phyloP scores from a whole-genome alignment of 768 basidiomycete species.

The Scleroderma bovista region DNA sequence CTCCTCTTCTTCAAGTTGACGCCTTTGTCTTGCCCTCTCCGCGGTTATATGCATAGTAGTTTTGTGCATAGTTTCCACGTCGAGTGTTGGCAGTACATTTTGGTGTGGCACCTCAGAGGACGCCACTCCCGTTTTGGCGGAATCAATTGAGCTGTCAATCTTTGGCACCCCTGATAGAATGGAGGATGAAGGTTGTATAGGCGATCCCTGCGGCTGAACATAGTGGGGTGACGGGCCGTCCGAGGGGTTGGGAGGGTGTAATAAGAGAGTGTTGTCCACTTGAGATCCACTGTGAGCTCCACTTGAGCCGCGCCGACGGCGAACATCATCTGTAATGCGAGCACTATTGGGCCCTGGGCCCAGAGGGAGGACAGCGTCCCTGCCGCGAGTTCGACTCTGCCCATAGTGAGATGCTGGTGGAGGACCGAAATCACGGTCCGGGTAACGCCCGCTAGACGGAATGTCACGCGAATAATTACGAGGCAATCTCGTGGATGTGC shows the following conservation, averaged over 20 bases:
- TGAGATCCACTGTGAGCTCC: conserved; percentile 16
- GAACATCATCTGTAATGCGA: conserved; percentile 14
- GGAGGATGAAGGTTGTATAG: conserved; percentile 29
- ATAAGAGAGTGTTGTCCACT: conserved; percentile 15
- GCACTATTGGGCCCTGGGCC: conserved; percentile 11
- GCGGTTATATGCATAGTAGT: conserved; percentile 81
- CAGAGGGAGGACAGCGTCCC: conserved; percentile 11
- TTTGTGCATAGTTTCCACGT: conserved; percentile 64
- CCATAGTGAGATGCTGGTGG: conserved; percentile 10
- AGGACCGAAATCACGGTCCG: background rate
- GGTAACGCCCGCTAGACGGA: conserved; percentile 3
- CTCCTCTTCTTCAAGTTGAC: conserved; percentile 80
- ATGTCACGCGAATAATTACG: conserved; percentile 17
- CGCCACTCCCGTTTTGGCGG: conserved; percentile 36
- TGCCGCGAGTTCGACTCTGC: conserved; percentile 14
- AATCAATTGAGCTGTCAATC: conserved; percentile 34
- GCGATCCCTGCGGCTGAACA: conserved; percentile 41
- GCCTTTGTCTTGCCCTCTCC: conserved; percentile 72
- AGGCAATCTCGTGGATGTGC: conserved; percentile 11
- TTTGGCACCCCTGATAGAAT: conserved; percentile 12
- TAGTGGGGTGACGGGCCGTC: conserved; percentile 22
- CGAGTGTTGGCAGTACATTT: conserved; percentile 28
- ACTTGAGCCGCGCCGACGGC: conserved; percentile 18
- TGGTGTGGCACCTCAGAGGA: conserved; percentile 30
- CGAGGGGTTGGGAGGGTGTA: conserved; percentile 15